Evolutionary conservation across 2,329 filamentous ascomycete species (phyloP).

Genomic region (Phialophora verrucosa): DNA sequence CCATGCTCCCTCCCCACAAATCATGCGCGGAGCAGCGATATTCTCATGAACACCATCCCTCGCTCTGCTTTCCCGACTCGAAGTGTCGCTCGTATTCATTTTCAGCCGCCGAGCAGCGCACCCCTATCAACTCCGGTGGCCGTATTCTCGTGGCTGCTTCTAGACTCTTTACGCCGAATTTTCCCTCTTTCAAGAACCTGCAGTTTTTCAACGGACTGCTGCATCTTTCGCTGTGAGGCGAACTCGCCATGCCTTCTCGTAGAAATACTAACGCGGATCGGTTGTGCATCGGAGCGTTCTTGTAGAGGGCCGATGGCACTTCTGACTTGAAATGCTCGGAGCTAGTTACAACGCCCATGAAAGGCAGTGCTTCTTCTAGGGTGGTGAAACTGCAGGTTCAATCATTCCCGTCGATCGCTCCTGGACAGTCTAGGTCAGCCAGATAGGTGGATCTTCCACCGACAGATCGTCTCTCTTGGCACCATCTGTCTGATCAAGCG

Average conservation of each 20-base stretch:
- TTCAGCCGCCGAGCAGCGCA: neutral
- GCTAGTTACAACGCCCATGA: neutral
- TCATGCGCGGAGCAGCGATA: neutral
- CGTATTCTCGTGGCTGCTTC: neutral
- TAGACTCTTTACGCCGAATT: neutral
- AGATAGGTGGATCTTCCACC: too few relatives aligned
- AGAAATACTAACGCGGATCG: neutral
- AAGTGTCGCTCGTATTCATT: neutral
- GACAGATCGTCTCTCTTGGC: too few relatives aligned
- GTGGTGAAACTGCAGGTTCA: neutral
- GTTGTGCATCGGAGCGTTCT: neutral
- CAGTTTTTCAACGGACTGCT: neutral
- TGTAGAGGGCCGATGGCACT: neutral
- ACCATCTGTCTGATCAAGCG: too few relatives aligned
- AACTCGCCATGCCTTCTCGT: neutral
- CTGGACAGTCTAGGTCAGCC: neutral
- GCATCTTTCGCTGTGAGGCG: neutral
- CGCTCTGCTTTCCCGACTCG: neutral
- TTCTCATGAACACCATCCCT: neutral
- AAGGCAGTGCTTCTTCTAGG: neutral
- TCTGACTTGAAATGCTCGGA: neutral
- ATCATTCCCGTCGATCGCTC: neutral
- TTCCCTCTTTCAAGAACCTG: neutral
- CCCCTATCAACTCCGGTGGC: neutral
- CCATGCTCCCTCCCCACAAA: neutral